Evolutionary conservation across 257 asterid genomes (phyloP).

Genomic region (Coffea canephora): DNA sequence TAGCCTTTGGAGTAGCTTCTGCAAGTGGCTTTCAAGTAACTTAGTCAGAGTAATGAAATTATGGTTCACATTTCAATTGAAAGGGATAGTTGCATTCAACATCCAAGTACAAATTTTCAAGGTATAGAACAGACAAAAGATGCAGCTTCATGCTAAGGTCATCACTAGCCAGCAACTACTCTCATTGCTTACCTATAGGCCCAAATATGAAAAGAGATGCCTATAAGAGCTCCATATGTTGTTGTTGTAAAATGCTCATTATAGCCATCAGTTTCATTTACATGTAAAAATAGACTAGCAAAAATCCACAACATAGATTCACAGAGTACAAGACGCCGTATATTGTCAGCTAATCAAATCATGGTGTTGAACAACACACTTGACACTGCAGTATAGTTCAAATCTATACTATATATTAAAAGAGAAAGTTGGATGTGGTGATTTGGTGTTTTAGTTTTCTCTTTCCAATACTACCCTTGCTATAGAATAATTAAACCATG

Average conservation of each 20-base stretch:
- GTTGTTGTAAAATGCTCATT: neutral
- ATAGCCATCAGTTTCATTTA: neutral
- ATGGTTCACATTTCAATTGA: neutral
- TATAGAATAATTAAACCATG: no score
- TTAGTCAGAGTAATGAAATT: conserved; percentile 3
- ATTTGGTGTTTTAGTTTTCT: no score
- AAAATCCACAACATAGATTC: neutral
- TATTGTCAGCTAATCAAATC: neutral
- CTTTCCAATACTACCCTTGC: no score
- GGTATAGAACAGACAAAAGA: neutral
- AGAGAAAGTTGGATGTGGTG: no score
- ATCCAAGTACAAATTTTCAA: neutral
- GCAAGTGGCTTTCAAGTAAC: conserved; percentile 28
- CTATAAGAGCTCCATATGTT: neutral
- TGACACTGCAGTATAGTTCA: neutral
- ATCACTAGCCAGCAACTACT: neutral
- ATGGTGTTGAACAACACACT: neutral
- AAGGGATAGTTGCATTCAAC: neutral
- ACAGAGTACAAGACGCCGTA: neutral
- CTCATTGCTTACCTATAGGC: neutral
- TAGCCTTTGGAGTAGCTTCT: conserved; percentile 94
- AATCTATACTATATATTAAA: no score
- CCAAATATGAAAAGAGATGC: neutral
- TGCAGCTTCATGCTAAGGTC: conserved; percentile 1
- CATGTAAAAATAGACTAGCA: no score